These are phyloP conservation scores for Cladosporium austrohemisphaericum DNA, from an alignment of 2,329 filamentous ascomycete genomes.

Conservation along the genomic window DNA sequence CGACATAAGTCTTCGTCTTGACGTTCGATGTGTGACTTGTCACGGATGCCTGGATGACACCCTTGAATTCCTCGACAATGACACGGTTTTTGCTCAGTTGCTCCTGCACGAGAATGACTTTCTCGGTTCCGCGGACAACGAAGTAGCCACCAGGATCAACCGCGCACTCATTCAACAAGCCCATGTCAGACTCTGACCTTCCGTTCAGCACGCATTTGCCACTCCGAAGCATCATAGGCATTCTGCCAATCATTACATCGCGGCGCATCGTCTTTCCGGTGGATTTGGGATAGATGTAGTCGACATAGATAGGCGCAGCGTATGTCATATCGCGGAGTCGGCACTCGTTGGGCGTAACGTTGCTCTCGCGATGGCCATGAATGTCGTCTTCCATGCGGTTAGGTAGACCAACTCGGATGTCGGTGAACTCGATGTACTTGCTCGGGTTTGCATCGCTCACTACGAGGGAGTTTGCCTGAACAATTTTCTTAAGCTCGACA, in stretches of 20 bases:
- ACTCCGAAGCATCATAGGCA: constrained; percentile 96
- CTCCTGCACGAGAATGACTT: constrained; percentile 97
- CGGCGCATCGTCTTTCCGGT: constrained; percentile 70
- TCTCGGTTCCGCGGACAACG: constrained; percentile 94
- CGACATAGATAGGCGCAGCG: constrained; percentile 86
- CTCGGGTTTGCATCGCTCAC: constrained; percentile 88
- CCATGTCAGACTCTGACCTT: constrained; percentile 85
- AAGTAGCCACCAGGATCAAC: constrained; percentile 97
- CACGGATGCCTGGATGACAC: constrained; percentile 89
- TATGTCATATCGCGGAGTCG: constrained; percentile 97
- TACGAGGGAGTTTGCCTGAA: constrained; percentile 83
- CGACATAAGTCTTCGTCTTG: constrained; percentile 95
- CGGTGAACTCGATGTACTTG: constrained; percentile 68
- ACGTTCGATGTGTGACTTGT: constrained; percentile 97
- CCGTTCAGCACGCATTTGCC: constrained; percentile 84
- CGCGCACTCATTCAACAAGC: constrained; percentile 88
- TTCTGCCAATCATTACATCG: constrained; percentile 74
- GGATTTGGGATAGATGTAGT: constrained; percentile 84
- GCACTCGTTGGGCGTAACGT: constrained; percentile 89
- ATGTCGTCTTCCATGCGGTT: constrained; percentile 73
- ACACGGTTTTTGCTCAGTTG: constrained; percentile 99
- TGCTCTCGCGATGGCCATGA: constrained; percentile 62
- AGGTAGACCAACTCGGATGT: constrained; percentile 82
- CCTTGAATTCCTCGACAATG: constrained; percentile 95
- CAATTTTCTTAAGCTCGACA: constrained; percentile 93